A percentile compares a stretch with the other conserved stretches of the same genome.
Evolutionary conservation across 139 green algal genomes (phyloP).

Genomic region (Picochlorum sp.): DNA sequence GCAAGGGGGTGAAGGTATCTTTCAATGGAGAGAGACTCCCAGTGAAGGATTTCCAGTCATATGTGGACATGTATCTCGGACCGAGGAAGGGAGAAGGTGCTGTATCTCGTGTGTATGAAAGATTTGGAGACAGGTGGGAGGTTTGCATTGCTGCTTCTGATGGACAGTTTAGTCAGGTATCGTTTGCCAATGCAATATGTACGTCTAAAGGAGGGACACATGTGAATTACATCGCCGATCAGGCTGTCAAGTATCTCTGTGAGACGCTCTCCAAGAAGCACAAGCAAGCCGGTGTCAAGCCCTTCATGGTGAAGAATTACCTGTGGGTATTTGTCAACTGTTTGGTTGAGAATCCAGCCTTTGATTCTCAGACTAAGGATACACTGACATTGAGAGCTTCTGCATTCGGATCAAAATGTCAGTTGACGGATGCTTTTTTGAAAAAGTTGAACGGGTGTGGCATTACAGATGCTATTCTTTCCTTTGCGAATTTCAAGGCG

Average conservation of each 20-base stretch:
- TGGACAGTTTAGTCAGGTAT: conserved; percentile 91
- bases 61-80: conserved; percentile 90
- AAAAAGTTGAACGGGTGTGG: conserved; percentile 76
- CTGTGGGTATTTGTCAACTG: conserved; percentile 97
- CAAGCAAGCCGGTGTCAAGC: conserved; percentile 83
- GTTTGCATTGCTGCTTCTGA: conserved; percentile 79
- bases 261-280: conserved; percentile 94
- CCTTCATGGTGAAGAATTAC: conserved; percentile 96
- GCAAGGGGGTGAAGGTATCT: conserved; percentile 85
- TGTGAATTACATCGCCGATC: conserved; percentile 85
- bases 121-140: conserved; percentile 91
- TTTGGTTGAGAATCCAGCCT: conserved; percentile 95
- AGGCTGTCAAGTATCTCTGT: conserved; percentile 54
- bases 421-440: conserved; percentile 74
- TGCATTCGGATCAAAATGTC: conserved; percentile 92
- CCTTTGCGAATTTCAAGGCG: conserved; percentile 86
- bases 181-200: conserved; percentile 96
- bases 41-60: conserved; percentile 89
- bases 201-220: conserved; percentile 96
- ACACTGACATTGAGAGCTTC: conserved; percentile 77
- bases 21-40: conserved; percentile 74
- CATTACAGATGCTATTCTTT: conserved; percentile 81
- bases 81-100: conserved; percentile 48
- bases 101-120: conserved; percentile 74
- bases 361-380: conserved; percentile 98